phyloP scores from a whole-genome alignment of 345 rosid species.

The Punica granatum region DNA sequence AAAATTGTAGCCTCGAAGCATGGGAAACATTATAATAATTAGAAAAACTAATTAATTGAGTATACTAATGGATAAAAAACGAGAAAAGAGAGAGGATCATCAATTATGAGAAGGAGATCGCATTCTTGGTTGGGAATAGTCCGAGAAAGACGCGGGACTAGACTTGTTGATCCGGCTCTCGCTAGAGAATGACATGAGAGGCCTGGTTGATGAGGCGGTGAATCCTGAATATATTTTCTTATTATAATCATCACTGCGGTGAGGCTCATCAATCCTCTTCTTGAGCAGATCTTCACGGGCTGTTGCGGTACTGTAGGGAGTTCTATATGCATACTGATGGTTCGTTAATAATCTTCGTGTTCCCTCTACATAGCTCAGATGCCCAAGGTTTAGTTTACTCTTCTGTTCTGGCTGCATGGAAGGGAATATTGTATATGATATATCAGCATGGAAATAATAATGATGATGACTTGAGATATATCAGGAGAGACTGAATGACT shows the following conservation, averaged over 20 bases:
- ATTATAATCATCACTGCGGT: background rate
- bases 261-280: background rate
- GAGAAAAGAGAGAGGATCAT: background rate
- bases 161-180: background rate
- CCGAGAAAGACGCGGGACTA: conserved; percentile 31
- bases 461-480: no score
- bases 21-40: no score
- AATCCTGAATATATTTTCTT: background rate
- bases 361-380: background rate
- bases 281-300: background rate
- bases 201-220: background rate
- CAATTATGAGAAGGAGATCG: conserved; percentile 48
- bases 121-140: conserved; percentile 45
- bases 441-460: no score
- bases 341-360: background rate
- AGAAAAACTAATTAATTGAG: no score
- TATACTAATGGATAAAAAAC: no score
- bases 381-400: background rate
- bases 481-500: background rate
- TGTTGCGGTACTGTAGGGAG: background rate
- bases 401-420: background rate
- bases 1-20: no score
- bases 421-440: no score
- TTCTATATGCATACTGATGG: no score
- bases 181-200: background rate